Percentiles rank a stretch among this genome's conserved stretches.
These are phyloP conservation scores for Polyporus tsugae DNA, from an alignment of 1,284 basidiomycete species.

Conservation along the genomic window DNA sequence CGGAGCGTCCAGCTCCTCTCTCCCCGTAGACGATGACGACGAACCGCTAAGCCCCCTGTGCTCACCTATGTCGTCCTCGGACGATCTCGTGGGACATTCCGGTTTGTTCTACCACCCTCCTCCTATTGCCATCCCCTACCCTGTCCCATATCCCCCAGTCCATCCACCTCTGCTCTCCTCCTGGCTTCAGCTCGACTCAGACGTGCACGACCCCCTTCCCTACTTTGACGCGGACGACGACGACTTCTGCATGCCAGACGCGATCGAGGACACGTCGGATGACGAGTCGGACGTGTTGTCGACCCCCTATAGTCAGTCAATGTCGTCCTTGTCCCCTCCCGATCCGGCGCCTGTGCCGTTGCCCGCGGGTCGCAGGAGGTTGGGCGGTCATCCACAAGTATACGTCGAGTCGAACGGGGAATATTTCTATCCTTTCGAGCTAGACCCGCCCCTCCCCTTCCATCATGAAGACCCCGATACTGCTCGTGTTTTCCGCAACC, in stretches of 20 bases:
- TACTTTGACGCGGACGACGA: slow-evolving; percentile 70
- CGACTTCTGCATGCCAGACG: slow-evolving; percentile 74
- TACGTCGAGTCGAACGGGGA: slow-evolving; percentile 66
- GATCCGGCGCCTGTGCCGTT: slow-evolving; percentile 59
- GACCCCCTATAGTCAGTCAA: slow-evolving; percentile 55
- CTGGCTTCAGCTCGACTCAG: slow-evolving; percentile 50
- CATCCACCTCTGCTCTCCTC: slow-evolving; percentile 61
- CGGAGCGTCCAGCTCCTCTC: slow-evolving; percentile 55
- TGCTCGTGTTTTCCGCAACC: slow-evolving; percentile 45
- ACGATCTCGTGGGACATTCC: slow-evolving; percentile 64
- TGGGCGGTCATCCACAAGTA: slow-evolving; percentile 59
- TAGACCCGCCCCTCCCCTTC: slow-evolving; percentile 71
- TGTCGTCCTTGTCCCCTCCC: slow-evolving; percentile 46
- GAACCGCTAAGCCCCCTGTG: slow-evolving; percentile 60
- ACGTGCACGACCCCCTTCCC: slow-evolving; percentile 57
- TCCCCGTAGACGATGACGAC: slow-evolving; percentile 60
- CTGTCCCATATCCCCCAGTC: slow-evolving; percentile 72
- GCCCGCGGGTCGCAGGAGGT: slow-evolving; percentile 57
- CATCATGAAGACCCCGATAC: slow-evolving; percentile 58
- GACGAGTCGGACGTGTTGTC: slow-evolving; percentile 78
- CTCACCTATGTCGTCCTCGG: slow-evolving; percentile 76
- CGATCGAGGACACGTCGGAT: slow-evolving; percentile 83
- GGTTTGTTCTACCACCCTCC: slow-evolving; percentile 53
- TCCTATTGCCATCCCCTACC: slow-evolving; percentile 61
- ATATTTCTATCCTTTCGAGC: slow-evolving; percentile 68